Evolutionary conservation across 495 filamentous ascomycete genomes (phyloP).

Genomic region (Xylaria sp.): DNA sequence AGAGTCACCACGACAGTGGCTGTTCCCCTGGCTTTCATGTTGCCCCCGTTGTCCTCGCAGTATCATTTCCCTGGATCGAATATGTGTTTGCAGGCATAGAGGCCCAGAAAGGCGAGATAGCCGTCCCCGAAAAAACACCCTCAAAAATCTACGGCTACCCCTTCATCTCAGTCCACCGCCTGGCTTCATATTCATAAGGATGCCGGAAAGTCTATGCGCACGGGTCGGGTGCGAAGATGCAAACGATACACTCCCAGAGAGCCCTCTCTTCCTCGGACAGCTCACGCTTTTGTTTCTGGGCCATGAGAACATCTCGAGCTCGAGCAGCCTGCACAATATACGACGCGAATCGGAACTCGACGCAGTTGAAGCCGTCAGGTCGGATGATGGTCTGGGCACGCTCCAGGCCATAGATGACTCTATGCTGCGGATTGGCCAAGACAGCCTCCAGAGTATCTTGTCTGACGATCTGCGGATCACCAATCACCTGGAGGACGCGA

Average conservation of each 20-base stretch:
- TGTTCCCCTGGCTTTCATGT: background rate
- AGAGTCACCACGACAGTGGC: background rate
- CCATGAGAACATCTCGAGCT: slow-evolving; percentile 13
- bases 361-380: background rate
- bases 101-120: background rate
- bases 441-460: background rate
- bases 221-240: slow-evolving; percentile 15
- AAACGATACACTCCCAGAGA: slow-evolving; percentile 11
- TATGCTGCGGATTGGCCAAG: background rate
- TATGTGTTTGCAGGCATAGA: background rate
- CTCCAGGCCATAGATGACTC: slow-evolving; percentile 13
- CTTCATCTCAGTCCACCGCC: background rate
- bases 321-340: background rate
- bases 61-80: background rate
- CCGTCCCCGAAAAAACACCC: background rate
- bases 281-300: slow-evolving; percentile 2
- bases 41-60: background rate
- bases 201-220: slow-evolving; percentile 1
- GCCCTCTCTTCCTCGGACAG: background rate
- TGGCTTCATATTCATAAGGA: background rate
- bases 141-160: background rate
- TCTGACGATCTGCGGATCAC: slow-evolving; percentile 3
- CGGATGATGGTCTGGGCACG: background rate
- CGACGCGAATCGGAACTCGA: slow-evolving; percentile 17
- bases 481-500: slow-evolving; percentile 12